Base-by-base conservation (phyloP, 2,329 filamentous ascomycete species). In the Curvularia sp. region DNA sequence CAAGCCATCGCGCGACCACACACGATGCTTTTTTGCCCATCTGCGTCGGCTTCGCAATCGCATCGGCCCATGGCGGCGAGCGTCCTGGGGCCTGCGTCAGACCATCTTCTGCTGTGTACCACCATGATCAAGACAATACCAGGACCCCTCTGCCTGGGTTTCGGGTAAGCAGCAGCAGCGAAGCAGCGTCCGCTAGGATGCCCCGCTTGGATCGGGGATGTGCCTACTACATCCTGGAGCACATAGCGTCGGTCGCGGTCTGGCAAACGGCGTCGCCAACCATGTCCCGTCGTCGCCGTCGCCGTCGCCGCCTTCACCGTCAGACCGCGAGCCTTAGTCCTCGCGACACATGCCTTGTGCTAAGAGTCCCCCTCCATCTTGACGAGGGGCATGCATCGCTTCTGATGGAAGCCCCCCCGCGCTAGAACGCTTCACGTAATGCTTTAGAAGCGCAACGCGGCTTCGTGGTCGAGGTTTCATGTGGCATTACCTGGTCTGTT, bases 371-470 rank as follows among this genome's bases (percentile, higher is more conserved):
- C 59, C 56, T 43, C 28, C 53, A 52, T 52, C 41, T 54, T 52
- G 57, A 43, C 58, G 62, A 63, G 67, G 66, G 66, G 62, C 47
- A 49, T 66, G 62, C 46, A 46, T 66, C 66, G 47, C 60, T 66
- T 68, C 67, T 73, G 57, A 53, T 42, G 58, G 57, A 62, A 55
- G 60, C 44, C 67, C 71, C 72, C 59, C 57, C 61, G 69, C 75
- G 70, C 75, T 77, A 77, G 67, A 55, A 67, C 66, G 51, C 59
- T 70, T 74, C 53, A 63, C 66, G 67, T 66, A 67, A 68, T 68
- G 56, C 68, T 75, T 69, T 71, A 70, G 73, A 74, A 69, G 66
- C 62, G 55, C 65, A 64, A 61, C 53, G 58, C 64, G 61, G 54
- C 64, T 48, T 68, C 52, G 48, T 64, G 65, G 63, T 69, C 64